phyloP scores from a whole-genome alignment of 495 filamentous ascomycete species.

The Aspergillus conjunctus region DNA sequence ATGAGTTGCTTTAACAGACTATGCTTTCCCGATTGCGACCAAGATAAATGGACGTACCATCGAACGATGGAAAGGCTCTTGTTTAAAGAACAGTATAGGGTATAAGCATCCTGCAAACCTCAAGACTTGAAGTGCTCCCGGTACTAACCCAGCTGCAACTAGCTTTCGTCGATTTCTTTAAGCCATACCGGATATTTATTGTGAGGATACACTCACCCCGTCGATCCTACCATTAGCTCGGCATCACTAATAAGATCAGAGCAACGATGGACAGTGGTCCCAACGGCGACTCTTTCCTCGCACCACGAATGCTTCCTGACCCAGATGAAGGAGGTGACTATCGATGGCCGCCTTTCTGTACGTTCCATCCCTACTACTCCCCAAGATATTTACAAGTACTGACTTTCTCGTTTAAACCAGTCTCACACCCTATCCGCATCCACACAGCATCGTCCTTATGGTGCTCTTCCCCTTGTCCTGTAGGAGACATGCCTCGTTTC shows the following conservation, averaged over 20 bases:
- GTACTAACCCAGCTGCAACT: slow-evolving; percentile 14
- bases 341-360: slow-evolving; percentile 36
- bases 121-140: background rate
- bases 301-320: slow-evolving; percentile 38
- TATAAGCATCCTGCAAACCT: slow-evolving; percentile 13
- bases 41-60: slow-evolving; percentile 39
- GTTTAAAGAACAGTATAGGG: slow-evolving; percentile 40
- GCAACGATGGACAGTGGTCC: slow-evolving; percentile 46
- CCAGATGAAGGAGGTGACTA: slow-evolving; percentile 41
- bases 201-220: slow-evolving; percentile 28
- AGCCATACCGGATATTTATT: slow-evolving; percentile 43
- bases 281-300: slow-evolving; percentile 39
- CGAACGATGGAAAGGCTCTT: slow-evolving; percentile 42
- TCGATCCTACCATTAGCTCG: slow-evolving; percentile 8
- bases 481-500: slow-evolving; percentile 33
- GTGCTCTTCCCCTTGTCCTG: slow-evolving; percentile 42
- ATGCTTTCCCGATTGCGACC: slow-evolving; percentile 42
- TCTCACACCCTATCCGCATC: slow-evolving; percentile 37
- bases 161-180: slow-evolving; percentile 46
- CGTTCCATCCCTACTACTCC: slow-evolving; percentile 6
- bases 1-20: slow-evolving; percentile 28
- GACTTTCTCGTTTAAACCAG: slow-evolving; percentile 18
- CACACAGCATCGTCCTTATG: slow-evolving; percentile 35
- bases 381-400: background rate
- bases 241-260: slow-evolving; percentile 30